Evolutionary conservation across 352 stramenopile species (phyloP), one percentile per base, ranked within the genome.

Genomic region (Pythium apleroticum): DNA sequence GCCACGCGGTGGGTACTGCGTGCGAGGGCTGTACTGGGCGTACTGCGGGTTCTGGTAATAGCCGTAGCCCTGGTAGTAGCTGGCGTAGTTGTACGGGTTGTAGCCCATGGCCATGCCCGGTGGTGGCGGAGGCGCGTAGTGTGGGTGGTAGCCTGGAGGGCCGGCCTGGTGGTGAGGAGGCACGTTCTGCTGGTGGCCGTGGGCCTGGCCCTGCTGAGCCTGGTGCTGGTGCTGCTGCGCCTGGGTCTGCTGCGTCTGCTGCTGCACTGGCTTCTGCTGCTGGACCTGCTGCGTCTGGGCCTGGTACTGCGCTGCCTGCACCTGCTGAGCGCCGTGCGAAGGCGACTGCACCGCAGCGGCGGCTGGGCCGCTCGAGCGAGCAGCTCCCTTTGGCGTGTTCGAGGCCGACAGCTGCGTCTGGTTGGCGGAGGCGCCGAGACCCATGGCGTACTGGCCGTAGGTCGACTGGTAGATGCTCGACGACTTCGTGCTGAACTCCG

Each of bases 21-120:
- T 89, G 37, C 87, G 84, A 25, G 87, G 85, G 63, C 85, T 95
- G 81, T 94, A 95, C 71, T 95, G 87, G 10, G 84, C 69, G 75
- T 93, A 95, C 80, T 73, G 87, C 10, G 84, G 87, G 72, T 92
- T 95, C 66, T 93, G 85, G 72, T 94, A 95, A 72, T 95, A 95
- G 31, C 83, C 81, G 66, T 94, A 95, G 62, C 83, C 81, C 66
- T 93, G 87, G 72, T 93, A 95, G 73, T 94, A 92, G 39, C 71
- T 82, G 35, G 71, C 76, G 66, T 95, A 95, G 69, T 91, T 95
- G 77, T 95, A 95, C 56, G 87, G 87, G 73, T 95, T 93, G 82
- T 93, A 95, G 9, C 81, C 81, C 74, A 95, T 72, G 20, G 87
- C 84, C 87, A 95, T 95, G 27, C 87, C 87, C 25, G 87, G 87